Evolutionary conservation across 495 filamentous ascomycete species (phyloP).

Genomic region (Aspergillus kassunensis): DNA sequence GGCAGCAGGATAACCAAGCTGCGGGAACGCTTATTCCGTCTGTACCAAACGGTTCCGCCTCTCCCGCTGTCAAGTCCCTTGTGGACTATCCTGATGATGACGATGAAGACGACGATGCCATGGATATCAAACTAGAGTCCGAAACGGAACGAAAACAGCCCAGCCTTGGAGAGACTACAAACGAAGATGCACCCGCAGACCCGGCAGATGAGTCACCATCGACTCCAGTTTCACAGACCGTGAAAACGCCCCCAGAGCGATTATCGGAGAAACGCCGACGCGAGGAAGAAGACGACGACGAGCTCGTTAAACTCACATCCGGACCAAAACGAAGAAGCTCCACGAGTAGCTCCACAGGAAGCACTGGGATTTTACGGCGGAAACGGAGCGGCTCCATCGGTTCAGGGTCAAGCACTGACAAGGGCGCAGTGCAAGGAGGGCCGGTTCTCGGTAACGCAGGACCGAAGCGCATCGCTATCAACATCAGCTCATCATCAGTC

Average conservation of each 20-base stretch:
- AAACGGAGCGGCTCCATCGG: constrained; percentile 41
- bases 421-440: constrained; percentile 25
- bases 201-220: constrained; percentile 25
- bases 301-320: constrained; percentile 65
- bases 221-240: constrained; percentile 27
- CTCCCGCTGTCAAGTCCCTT: constrained; percentile 64
- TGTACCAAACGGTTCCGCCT: constrained; percentile 40
- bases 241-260: constrained; percentile 59
- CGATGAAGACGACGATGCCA: constrained; percentile 61
- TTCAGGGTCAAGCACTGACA: constrained; percentile 24
- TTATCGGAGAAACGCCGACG: constrained; percentile 88
- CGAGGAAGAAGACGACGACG: constrained; percentile 85
- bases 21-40: constrained; percentile 19
- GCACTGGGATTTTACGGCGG: constrained; percentile 33
- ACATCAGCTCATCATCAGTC: constrained; percentile 26
- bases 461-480: constrained; percentile 52
- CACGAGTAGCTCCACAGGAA: constrained; percentile 33
- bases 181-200: constrained; percentile 18
- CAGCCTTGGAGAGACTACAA: constrained; percentile 14
- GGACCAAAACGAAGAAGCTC: constrained; percentile 63
- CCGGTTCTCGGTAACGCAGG: constrained; percentile 26
- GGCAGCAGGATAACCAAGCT: constrained; percentile 30
- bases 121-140: constrained; percentile 44
- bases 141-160: constrained; percentile 20
- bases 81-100: constrained; percentile 93